These are phyloP conservation scores for Datura wrightii DNA, from an alignment of 257 asterid genomes.

Conservation along the genomic window DNA sequence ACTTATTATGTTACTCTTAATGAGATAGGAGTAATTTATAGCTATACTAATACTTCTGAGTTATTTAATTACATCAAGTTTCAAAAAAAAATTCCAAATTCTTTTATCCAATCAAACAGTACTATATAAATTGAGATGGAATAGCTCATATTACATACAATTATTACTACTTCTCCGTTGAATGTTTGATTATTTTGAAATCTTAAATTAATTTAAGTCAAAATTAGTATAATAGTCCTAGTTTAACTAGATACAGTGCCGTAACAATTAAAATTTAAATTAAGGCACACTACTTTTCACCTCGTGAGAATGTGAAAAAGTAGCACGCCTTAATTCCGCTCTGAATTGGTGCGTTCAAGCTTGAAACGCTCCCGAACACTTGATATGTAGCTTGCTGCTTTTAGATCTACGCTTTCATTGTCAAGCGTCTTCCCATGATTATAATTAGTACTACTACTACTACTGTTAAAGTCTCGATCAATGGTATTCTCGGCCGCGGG, in stretches of 20 bases:
- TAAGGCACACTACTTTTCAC: too few relatives aligned
- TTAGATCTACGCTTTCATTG: slow-evolving; percentile 59
- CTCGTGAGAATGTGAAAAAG: too few relatives aligned
- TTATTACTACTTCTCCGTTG: too few relatives aligned
- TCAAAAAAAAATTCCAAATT: background rate
- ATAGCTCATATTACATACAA: too few relatives aligned
- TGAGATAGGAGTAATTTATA: background rate
- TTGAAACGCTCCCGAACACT: slow-evolving; percentile 63
- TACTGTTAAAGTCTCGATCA: slow-evolving; percentile 24
- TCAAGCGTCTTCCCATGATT: slow-evolving; percentile 33
- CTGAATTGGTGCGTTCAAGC: slow-evolving; percentile 48
- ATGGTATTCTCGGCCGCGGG: background rate
- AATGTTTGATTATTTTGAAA: too few relatives aligned
- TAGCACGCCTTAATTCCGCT: slow-evolving; percentile 18
- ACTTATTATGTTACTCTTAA: too few relatives aligned
- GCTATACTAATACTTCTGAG: background rate
- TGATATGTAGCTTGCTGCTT: slow-evolving; percentile 61
- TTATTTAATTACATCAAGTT: background rate
- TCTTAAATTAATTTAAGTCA: too few relatives aligned
- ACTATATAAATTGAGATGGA: background rate
- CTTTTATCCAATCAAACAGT: background rate
- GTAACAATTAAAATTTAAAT: too few relatives aligned
- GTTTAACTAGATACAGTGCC: too few relatives aligned
- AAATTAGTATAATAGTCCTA: too few relatives aligned
- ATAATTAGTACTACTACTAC: background rate